phyloP scores from a whole-genome alignment of 305 asterid species.

The Solanum chacoense region DNA sequence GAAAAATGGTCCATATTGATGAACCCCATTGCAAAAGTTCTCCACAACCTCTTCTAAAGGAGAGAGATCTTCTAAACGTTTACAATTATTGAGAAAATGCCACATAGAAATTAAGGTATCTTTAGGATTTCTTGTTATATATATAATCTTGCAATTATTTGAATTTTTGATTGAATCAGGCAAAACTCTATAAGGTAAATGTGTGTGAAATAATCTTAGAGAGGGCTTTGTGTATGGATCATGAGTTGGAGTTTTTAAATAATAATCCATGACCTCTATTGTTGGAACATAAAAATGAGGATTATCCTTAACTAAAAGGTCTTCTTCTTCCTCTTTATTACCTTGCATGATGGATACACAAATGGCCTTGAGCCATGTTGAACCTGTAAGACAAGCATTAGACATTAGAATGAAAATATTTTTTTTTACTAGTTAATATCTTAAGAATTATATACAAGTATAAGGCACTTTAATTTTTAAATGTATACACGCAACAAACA shows the following conservation, averaged over 20 bases:
- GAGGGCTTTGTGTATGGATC: too few species aligned
- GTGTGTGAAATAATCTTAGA: slow-evolving; percentile 1
- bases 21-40: background rate
- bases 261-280: too few species aligned
- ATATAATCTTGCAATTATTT: background rate
- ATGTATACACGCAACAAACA: too few species aligned
- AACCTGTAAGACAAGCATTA: too few species aligned
- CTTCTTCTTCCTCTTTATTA: too few species aligned
- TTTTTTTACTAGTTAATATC: background rate
- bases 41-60: background rate
- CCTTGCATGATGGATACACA: too few species aligned
- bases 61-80: background rate
- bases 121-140: background rate
- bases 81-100: background rate
- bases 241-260: too few species aligned
- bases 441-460: too few species aligned
- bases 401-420: background rate
- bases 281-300: too few species aligned
- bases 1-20: background rate
- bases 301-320: too few species aligned
- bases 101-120: background rate
- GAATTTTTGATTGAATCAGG: slow-evolving; percentile 1
- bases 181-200: background rate
- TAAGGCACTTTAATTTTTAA: too few species aligned
- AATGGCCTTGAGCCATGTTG: too few species aligned